phyloP scores from a whole-genome alignment of 2,329 filamentous ascomycete species.

The Diplodia sapinea region DNA sequence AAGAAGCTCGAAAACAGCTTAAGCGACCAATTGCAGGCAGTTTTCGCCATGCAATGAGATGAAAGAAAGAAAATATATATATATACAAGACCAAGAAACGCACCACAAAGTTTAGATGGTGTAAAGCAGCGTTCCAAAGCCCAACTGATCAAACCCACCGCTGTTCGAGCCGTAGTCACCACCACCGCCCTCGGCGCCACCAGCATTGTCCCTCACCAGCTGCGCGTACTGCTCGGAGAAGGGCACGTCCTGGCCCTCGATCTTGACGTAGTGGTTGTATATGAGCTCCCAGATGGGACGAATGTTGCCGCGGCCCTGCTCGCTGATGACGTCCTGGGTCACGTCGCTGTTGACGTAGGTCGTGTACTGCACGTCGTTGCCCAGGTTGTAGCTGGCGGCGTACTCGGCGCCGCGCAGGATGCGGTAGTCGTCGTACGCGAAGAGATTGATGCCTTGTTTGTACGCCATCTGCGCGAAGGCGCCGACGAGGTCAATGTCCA shows the following conservation, averaged over 20 bases:
- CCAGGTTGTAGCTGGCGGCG: conserved; percentile 51
- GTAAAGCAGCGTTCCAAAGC: conserved; percentile 45
- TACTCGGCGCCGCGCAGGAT: conserved; percentile 50
- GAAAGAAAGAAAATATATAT: neutral
- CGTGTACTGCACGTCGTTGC: conserved; percentile 52
- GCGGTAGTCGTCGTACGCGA: conserved; percentile 42
- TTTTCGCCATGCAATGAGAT: neutral
- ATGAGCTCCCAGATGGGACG: conserved; percentile 51
- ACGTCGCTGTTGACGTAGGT: conserved; percentile 50
- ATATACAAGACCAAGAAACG: neutral
- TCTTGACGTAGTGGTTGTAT: conserved; percentile 45
- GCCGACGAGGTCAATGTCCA: conserved; percentile 50
- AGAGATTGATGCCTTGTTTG: conserved; percentile 54
- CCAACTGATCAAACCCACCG: conserved; percentile 52
- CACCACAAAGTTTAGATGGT: neutral
- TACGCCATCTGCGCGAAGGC: conserved; percentile 51
- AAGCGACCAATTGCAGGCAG: neutral
- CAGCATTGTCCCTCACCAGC: conserved; percentile 41
- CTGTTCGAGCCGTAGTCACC: conserved; percentile 51
- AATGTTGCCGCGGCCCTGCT: conserved; percentile 42
- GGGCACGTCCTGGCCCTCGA: conserved; percentile 48
- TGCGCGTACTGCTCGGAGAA: conserved; percentile 48
- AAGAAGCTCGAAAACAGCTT: neutral
- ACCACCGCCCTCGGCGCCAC: conserved; percentile 53
- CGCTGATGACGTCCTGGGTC: conserved; percentile 45